Percentiles rank a stretch among this genome's conserved stretches.
Evolutionary conservation across 2,329 filamentous ascomycete genomes (phyloP).

Genomic region (Ilyonectria sp.): DNA sequence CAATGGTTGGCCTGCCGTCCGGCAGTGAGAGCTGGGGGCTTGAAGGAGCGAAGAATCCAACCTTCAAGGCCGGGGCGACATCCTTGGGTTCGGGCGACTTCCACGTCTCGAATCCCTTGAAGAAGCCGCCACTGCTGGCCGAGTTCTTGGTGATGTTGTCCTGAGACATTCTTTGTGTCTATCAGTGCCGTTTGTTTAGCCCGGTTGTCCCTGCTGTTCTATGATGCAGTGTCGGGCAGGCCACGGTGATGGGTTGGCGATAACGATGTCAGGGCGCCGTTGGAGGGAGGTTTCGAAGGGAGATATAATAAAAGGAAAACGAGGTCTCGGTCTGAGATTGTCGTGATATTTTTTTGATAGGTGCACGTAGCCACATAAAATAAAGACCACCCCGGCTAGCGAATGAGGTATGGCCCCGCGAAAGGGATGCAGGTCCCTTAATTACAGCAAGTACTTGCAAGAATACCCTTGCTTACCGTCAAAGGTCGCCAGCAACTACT

Average conservation of each 20-base stretch:
- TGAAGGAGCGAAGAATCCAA: constrained; percentile 70
- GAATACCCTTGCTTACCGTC: background rate
- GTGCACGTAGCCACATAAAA: constrained; percentile 8
- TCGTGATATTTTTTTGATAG: constrained; percentile 1
- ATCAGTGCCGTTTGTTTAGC: background rate
- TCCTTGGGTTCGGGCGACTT: constrained; percentile 59
- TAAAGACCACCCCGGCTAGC: background rate
- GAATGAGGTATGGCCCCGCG: background rate
- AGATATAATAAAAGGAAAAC: background rate
- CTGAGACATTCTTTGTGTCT: constrained; percentile 35
- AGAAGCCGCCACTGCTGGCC: constrained; percentile 43
- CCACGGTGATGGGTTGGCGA: background rate
- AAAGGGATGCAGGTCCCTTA: background rate
- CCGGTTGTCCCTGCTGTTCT: background rate
- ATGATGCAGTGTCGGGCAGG: background rate
- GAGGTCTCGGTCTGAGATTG: background rate
- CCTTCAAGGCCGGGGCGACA: constrained; percentile 62
- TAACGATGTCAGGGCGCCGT: background rate
- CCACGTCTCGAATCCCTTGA: constrained; percentile 59
- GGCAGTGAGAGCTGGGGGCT: constrained; percentile 68
- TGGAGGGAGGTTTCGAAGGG: background rate
- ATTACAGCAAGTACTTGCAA: background rate
- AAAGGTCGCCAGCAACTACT: background rate
- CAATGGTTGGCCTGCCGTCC: constrained; percentile 68
- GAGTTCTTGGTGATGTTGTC: constrained; percentile 11